Percentiles rank a stretch among this genome's conserved stretches.
phyloP scores from a whole-genome alignment of 441 rosid species.

The Euphorbia celastroides region DNA sequence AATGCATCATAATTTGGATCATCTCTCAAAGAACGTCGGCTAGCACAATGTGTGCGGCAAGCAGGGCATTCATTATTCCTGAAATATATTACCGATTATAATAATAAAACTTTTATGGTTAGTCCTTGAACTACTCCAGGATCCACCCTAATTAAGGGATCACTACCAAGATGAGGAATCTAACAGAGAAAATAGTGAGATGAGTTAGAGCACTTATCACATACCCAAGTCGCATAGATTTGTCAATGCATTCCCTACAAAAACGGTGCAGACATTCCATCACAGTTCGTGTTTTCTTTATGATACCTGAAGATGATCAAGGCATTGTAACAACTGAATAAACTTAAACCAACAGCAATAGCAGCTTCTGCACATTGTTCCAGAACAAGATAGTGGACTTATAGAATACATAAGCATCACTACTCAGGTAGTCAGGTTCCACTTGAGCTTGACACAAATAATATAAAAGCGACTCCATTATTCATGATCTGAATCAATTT shows the following conservation, averaged over 20 bases:
- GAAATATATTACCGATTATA: slow-evolving; percentile 29
- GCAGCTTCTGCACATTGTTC: not conserved
- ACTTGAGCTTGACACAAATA: not conserved
- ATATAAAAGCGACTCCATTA: not conserved
- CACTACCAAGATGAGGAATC: not conserved
- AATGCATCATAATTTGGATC: slow-evolving; percentile 90
- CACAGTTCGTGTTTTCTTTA: slow-evolving; percentile 91
- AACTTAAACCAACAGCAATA: not conserved
- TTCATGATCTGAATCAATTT: not conserved
- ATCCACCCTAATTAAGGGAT: slow-evolving; percentile 4
- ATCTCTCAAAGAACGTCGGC: slow-evolving; percentile 93
- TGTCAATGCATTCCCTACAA: slow-evolving; percentile 96
- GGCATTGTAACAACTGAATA: slow-evolving; percentile 1
- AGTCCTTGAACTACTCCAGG: slow-evolving; percentile 9
- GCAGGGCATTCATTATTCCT: slow-evolving; percentile 99
- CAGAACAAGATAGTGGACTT: not conserved
- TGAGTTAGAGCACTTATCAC: slow-evolving; percentile 15
- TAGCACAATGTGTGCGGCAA: slow-evolving; percentile 98
- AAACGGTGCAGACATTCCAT: slow-evolving; percentile 98
- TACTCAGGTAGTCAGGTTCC: not conserved
- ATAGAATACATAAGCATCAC: not conserved
- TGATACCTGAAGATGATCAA: slow-evolving; percentile 54
- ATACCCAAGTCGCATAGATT: slow-evolving; percentile 97
- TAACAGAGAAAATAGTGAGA: not conserved
- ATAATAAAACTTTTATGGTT: slow-evolving; percentile 4